Evolutionary conservation across 2,329 filamentous ascomycete genomes (phyloP).

Genomic region (Fusarium sp.): DNA sequence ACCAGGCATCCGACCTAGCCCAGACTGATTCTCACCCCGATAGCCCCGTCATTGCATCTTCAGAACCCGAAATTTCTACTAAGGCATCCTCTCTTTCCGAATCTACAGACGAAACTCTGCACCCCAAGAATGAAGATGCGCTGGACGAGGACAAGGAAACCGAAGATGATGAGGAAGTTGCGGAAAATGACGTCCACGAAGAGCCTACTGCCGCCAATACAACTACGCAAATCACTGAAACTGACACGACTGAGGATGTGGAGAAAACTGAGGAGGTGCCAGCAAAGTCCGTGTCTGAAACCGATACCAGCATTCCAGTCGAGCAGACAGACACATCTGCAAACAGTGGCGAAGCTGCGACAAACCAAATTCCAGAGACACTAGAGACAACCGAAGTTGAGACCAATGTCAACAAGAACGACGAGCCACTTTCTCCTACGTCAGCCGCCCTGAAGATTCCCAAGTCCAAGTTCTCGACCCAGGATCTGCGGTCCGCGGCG

Average conservation of each 20-base stretch:
- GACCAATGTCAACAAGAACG: constrained; percentile 24
- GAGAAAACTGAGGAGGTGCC: constrained; percentile 16
- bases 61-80: constrained; percentile 72
- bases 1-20: constrained; percentile 64
- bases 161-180: constrained; percentile 16
- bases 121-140: constrained; percentile 52
- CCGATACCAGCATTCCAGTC: constrained; percentile 41
- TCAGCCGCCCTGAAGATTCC: constrained; percentile 43
- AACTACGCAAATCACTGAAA: constrained; percentile 9
- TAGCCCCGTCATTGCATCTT: constrained; percentile 68
- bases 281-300: constrained; percentile 39
- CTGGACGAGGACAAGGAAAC: constrained; percentile 39
- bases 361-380: constrained; percentile 36
- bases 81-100: constrained; percentile 76
- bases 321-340: constrained; percentile 23
- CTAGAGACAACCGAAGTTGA: constrained; percentile 32
- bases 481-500: constrained; percentile 47
- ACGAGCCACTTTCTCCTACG: constrained; percentile 31
- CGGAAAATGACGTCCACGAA: constrained; percentile 5
- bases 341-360: constrained; percentile 32
- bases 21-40: constrained; percentile 71
- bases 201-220: constrained; percentile 10
- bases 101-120: constrained; percentile 72
- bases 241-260: constrained; percentile 7
- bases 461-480: constrained; percentile 50